Conservation (phyloP, 768 basidiomycete species). For the Floccularia luteovirens region DNA sequence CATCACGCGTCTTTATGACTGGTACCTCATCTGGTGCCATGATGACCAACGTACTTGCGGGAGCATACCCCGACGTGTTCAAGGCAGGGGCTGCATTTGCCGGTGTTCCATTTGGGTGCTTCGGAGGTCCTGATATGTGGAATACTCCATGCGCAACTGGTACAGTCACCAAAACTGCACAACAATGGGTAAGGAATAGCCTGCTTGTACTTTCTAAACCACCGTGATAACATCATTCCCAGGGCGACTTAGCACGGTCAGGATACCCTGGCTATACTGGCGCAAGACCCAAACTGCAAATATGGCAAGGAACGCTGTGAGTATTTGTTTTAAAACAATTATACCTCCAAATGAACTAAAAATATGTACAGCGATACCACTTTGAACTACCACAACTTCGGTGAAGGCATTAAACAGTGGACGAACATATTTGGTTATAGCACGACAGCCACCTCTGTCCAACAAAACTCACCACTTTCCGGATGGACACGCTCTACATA, state of each 20-base stretch:
- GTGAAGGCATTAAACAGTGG: conserved; percentile 48
- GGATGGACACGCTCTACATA: conserved; percentile 42
- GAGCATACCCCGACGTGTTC: conserved; percentile 49
- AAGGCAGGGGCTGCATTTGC: conserved; percentile 38
- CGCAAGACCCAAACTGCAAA: conserved; percentile 38
- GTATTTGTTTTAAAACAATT: conserved; percentile 3
- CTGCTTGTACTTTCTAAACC: neutral
- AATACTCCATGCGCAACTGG: conserved; percentile 39
- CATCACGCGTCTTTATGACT: conserved; percentile 38
- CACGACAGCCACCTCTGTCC: conserved; percentile 27
- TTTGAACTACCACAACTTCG: conserved; percentile 41
- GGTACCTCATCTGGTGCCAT: conserved; percentile 48
- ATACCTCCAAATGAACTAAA: neutral
- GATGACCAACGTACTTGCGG: conserved; percentile 52
- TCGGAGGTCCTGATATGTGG: conserved; percentile 40
- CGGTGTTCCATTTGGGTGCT: conserved; percentile 49
- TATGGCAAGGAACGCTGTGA: conserved; percentile 46
- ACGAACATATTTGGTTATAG: conserved; percentile 43
- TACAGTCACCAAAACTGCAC: conserved; percentile 31
- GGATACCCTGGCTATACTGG: conserved; percentile 49
- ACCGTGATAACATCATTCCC: neutral
- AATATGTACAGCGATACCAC: conserved; percentile 35
- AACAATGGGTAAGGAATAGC: conserved; percentile 33
- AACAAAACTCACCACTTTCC: conserved; percentile 30
- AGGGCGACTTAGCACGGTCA: conserved; percentile 35